Conservation (phyloP, 805 yeast genomes). For the Teunomyces tritomae region DNA sequence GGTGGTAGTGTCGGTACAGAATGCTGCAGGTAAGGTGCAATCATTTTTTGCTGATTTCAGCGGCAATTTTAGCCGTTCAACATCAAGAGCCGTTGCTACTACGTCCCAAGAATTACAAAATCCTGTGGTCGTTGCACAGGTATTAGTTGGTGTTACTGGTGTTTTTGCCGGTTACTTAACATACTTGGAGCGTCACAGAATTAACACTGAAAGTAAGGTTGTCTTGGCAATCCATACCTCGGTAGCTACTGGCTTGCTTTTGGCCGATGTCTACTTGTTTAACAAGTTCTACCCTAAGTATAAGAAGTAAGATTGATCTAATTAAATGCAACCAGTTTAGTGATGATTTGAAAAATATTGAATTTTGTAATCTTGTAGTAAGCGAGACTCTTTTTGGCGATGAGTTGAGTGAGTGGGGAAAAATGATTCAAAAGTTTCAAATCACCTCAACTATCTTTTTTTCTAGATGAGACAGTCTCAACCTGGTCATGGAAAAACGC, state of each 20-base stretch:
- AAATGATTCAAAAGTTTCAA: background rate
- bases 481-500: too few species aligned
- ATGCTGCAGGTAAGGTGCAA: conserved; percentile 12
- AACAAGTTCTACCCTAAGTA: conserved; percentile 53
- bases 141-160: conserved; percentile 47
- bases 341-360: background rate
- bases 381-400: too few species aligned
- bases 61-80: background rate
- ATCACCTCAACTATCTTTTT: background rate
- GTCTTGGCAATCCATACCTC: conserved; percentile 50
- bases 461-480: background rate
- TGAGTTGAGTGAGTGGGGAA: background rate
- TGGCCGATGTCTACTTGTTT: conserved; percentile 54
- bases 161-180: conserved; percentile 48
- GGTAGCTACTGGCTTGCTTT: conserved; percentile 51
- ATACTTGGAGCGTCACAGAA: conserved; percentile 50
- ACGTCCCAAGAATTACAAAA: conserved; percentile 48
- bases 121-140: conserved; percentile 59
- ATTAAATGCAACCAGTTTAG: background rate
- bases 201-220: conserved; percentile 42
- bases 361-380: too few species aligned
- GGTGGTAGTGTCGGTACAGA: conserved; percentile 15
- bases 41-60: conserved; percentile 11
- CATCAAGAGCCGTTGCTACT: conserved; percentile 4
- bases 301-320: conserved; percentile 33